Evolutionary conservation across 345 rosid genomes (phyloP), one percentile per base, ranked within the genome.

Genomic region (Sonneratia alba): DNA sequence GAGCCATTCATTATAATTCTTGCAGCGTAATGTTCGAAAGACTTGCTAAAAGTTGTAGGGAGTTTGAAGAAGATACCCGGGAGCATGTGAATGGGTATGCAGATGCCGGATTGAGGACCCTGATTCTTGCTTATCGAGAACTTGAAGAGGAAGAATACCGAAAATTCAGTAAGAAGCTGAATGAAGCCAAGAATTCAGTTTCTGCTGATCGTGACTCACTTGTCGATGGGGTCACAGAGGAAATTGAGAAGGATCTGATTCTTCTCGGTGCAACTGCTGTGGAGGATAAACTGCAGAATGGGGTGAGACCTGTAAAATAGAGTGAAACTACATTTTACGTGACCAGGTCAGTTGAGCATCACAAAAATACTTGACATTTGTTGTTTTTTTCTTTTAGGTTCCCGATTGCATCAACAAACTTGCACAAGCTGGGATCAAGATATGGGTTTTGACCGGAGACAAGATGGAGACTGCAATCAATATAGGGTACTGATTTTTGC

Each of bases 361-460:
- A 8, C 24, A 34, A 18, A 36, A 10, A 66, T 72, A 66, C 6
- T 71, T 69, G 68, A 45, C 71, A 65, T 71, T 9, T 71, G 19
- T 22, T 70, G 3, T 27, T 53, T 10, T 10, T 74, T 18, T 24
- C 37, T 34, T 22, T 42, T 36, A 93, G 98, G 98, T 93, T 71
- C 96, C 98, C 47, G 88, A 87, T 69, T 91, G 97, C 83, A 93
- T 93, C 79, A 83, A 88, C 85, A 91, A 86, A 81, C 97, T 93
- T 79, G 94, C 97, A 43, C 94, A 91, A 84, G 98, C 98, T 69
- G 98, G 98, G 76, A 89, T 93, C 59, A 93, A 91, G 85, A 85
- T 93, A 70, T 93, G 98, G 98, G 97, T 93, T 75, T 84, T 93
- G 85, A 93, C 98, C 6, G 98, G 98, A 78, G 98, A 93, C 83